phyloP scores from a whole-genome alignment of 2,329 filamentous ascomycete species.

The Rutstroemia sp. region DNA sequence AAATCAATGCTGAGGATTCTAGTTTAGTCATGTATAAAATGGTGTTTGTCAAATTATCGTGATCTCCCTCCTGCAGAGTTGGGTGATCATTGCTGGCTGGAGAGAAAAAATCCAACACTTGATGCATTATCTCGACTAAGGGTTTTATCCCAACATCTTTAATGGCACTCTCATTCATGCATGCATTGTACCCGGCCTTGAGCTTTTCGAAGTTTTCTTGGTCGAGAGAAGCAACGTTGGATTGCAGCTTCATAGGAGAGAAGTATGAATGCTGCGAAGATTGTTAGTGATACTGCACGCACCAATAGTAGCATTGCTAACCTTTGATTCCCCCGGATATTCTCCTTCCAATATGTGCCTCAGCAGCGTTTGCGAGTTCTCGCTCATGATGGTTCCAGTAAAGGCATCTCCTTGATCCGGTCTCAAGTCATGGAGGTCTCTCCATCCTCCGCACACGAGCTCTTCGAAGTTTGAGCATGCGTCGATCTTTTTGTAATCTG shows the following conservation, averaged over 20 bases:
- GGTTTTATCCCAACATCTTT: conserved; percentile 48
- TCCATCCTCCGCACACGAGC: conserved; percentile 61
- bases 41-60: conserved; percentile 36
- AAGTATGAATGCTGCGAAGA: conserved; percentile 39
- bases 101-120: conserved; percentile 41
- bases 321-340: conserved; percentile 38
- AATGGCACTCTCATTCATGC: conserved; percentile 54
- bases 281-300: conserved; percentile 7
- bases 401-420: conserved; percentile 55
- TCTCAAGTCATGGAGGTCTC: conserved; percentile 55
- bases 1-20: conserved; percentile 34
- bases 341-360: conserved; percentile 56
- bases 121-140: conserved; percentile 46
- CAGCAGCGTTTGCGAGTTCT: conserved; percentile 50
- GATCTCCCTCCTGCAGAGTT: conserved; percentile 21
- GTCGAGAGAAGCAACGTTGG: conserved; percentile 38
- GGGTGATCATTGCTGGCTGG: conserved; percentile 10
- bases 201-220: conserved; percentile 60
- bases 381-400: conserved; percentile 53
- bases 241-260: conserved; percentile 35
- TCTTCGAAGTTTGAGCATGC: conserved; percentile 64
- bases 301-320: conserved; percentile 14
- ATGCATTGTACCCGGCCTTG: conserved; percentile 56
- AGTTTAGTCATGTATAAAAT: conserved; percentile 40
- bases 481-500: conserved; percentile 55